phyloP scores from a whole-genome alignment of 257 asterid genomes.

The Penstemon eatonii region DNA sequence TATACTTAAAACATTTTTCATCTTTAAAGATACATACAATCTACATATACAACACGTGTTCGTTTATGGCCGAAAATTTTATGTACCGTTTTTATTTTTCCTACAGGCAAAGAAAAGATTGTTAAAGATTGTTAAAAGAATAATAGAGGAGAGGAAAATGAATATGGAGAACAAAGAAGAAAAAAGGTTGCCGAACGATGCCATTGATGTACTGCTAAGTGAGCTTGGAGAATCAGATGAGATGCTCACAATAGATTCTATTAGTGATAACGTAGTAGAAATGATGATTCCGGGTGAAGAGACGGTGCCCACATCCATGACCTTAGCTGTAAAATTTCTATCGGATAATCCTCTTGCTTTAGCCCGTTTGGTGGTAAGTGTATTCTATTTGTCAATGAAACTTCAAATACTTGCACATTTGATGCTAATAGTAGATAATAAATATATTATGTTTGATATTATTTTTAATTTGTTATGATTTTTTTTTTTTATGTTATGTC shows the following conservation, averaged over 20 bases:
- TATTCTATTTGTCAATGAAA: not conserved
- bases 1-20: not conserved
- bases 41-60: too few species aligned
- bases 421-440: not conserved
- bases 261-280: slow-evolving; percentile 73
- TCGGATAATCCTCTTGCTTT: slow-evolving; percentile 65
- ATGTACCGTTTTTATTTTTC: not conserved
- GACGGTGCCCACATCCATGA: slow-evolving; percentile 83
- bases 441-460: slow-evolving; percentile 2
- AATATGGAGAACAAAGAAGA: slow-evolving; percentile 34
- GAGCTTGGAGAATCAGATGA: slow-evolving; percentile 51
- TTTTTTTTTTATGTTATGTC: too few species aligned
- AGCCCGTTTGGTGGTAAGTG: slow-evolving; percentile 64
- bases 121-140: slow-evolving; percentile 52
- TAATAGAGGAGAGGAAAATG: slow-evolving; percentile 51
- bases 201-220: slow-evolving; percentile 65
- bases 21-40: too few species aligned
- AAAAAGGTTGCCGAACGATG: slow-evolving; percentile 42
- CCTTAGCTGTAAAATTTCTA: slow-evolving; percentile 79
- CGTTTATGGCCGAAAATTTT: not conserved
- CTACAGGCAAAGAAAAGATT: slow-evolving; percentile 72
- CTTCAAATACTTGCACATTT: not conserved
- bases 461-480: too few species aligned
- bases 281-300: slow-evolving; percentile 98
- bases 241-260: slow-evolving; percentile 52